phyloP scores from a whole-genome alignment of 202 grass and related monocot genomes.

The Eragrostis tef region DNA sequence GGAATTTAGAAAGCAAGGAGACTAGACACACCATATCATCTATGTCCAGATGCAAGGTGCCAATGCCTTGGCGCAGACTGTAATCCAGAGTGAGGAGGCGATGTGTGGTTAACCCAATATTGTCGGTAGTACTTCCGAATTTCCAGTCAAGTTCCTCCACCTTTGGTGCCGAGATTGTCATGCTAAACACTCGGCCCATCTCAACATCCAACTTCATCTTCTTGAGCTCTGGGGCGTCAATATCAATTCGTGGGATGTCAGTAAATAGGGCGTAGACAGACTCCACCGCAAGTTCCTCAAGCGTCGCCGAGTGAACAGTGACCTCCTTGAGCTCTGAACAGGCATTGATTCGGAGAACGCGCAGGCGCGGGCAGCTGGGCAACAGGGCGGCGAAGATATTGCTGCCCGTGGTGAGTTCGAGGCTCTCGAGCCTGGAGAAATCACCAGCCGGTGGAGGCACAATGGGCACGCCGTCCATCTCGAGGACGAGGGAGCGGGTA shows the following conservation, averaged over 20 bases:
- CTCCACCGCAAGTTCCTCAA: conserved; percentile 6
- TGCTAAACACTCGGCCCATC: neutral
- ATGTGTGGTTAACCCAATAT: neutral
- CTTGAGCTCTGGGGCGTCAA: neutral
- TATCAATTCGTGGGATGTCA: neutral
- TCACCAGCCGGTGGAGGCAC: neutral
- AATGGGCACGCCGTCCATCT: neutral
- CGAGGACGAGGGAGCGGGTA: neutral
- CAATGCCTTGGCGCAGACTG: neutral
- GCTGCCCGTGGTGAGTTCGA: conserved; percentile 4
- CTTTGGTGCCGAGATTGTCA: conserved; percentile 7
- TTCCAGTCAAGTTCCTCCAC: neutral
- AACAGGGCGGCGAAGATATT: neutral
- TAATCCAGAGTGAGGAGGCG: neutral
- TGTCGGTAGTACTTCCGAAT: neutral
- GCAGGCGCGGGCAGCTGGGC: neutral
- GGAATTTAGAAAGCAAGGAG: too few relatives aligned
- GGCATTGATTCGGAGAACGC: neutral
- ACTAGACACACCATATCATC: too few relatives aligned
- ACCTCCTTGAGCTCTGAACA: neutral
- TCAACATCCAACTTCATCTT: neutral
- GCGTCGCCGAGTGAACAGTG: conserved; percentile 13
- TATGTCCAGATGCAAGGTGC: too few relatives aligned
- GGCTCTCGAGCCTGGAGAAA: conserved; percentile 9
- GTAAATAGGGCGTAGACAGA: neutral